These are phyloP conservation scores for Buxus sempervirens DNA, from an alignment of 164 flowering plant genomes.

Conservation along the genomic window DNA sequence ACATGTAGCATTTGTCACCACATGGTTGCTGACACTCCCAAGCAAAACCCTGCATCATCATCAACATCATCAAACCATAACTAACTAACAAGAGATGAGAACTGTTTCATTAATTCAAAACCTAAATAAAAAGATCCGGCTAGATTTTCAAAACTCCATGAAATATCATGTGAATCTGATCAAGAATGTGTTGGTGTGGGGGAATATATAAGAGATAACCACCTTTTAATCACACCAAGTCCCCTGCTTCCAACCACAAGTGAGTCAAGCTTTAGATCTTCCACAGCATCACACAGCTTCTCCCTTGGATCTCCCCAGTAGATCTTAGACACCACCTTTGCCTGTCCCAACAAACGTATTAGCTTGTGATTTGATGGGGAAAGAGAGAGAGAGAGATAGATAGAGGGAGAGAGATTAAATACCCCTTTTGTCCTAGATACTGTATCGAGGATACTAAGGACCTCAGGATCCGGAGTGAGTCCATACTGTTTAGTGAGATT, in stretches of 20 bases:
- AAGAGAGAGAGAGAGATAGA: background rate
- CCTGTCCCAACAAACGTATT: constrained; percentile 22
- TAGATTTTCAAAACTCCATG: too few relatives aligned
- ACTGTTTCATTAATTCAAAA: too few relatives aligned
- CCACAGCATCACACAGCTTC: constrained; percentile 64
- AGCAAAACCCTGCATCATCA: constrained; percentile 55
- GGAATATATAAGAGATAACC: background rate
- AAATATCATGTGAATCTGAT: too few relatives aligned
- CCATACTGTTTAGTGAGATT: constrained; percentile 50
- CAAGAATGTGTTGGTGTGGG: too few relatives aligned
- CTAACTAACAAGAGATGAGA: too few relatives aligned
- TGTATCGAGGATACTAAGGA: constrained; percentile 52
- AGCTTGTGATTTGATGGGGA: too few relatives aligned
- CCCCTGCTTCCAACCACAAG: constrained; percentile 79
- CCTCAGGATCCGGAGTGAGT: constrained; percentile 46
- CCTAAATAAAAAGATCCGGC: too few relatives aligned
- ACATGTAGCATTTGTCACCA: constrained; percentile 58
- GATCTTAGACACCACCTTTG: constrained; percentile 49
- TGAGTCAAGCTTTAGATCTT: constrained; percentile 55
- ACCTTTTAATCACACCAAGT: constrained; percentile 58
- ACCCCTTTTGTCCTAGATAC: constrained; percentile 49
- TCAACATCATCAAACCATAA: background rate
- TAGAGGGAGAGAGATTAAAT: background rate
- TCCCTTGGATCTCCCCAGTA: constrained; percentile 87
- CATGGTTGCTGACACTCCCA: constrained; percentile 73